Conservation (phyloP, 2,329 filamentous ascomycete genomes). For the Paraphoma chrysanthemicola region DNA sequence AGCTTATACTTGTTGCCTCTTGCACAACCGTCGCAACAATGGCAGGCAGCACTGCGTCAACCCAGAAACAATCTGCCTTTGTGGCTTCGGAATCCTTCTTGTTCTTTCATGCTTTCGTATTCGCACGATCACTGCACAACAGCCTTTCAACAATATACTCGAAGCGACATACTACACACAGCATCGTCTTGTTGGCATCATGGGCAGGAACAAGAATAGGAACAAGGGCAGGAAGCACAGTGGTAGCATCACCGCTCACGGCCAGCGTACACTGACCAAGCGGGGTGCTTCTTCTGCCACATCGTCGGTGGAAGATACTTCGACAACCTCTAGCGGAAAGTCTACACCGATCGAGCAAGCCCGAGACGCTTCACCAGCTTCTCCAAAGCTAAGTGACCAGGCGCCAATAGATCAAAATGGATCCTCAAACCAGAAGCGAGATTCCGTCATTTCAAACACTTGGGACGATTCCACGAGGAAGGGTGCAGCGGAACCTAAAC, state of each 20-base stretch:
- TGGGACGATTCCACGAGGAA: neutral
- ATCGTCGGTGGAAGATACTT: too few relatives aligned
- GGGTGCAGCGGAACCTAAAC: neutral
- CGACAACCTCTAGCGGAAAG: too few relatives aligned
- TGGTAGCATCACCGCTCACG: conserved; percentile 2
- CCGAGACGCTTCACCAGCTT: too few relatives aligned
- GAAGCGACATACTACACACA: conserved; percentile 29
- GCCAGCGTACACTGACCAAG: neutral
- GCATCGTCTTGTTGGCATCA: conserved; percentile 23
- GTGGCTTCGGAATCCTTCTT: neutral
- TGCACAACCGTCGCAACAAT: conserved; percentile 1
- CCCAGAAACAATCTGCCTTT: neutral
- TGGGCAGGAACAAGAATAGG: conserved; percentile 23
- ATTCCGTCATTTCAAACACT: conserved; percentile 17
- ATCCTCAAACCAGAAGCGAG: conserved; percentile 7
- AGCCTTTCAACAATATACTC: conserved; percentile 31
- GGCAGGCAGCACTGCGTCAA: conserved; percentile 7
- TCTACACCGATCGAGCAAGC: too few relatives aligned
- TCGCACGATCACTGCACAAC: conserved; percentile 25
- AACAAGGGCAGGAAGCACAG: conserved; percentile 7
- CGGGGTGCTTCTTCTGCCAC: neutral
- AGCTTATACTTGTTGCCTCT: neutral
- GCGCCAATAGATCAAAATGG: neutral
- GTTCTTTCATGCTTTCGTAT: conserved; percentile 17
- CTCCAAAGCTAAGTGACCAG: too few relatives aligned